phyloP scores from a whole-genome alignment of 805 yeast species.

The Metschnikowia santaceciliae region DNA sequence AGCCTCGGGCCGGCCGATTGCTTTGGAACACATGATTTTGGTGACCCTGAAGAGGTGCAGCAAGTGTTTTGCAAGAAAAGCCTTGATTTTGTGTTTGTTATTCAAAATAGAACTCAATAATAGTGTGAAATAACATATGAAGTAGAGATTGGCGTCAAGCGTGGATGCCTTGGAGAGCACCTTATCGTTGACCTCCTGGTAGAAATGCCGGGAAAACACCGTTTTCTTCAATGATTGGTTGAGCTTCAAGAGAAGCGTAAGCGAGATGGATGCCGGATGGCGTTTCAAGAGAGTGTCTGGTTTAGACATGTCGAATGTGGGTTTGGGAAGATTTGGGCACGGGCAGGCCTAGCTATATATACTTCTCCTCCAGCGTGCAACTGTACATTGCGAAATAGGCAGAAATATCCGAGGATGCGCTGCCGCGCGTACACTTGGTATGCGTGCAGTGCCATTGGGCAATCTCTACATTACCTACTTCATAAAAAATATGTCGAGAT shows the following conservation, averaged over 20 bases:
- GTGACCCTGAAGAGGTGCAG: slow-evolving; percentile 19
- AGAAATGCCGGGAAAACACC: slow-evolving; percentile 35
- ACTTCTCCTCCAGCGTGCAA: background rate
- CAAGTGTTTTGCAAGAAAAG: slow-evolving; percentile 26
- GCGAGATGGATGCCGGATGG: slow-evolving; percentile 14
- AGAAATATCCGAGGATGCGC: slow-evolving; percentile 1
- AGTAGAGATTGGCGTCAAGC: slow-evolving; percentile 38
- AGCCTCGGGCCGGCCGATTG: background rate
- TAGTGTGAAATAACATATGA: slow-evolving; percentile 41
- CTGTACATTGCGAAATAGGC: background rate
- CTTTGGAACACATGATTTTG: background rate
- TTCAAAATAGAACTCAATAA: slow-evolving; percentile 33
- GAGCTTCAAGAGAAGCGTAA: slow-evolving; percentile 25
- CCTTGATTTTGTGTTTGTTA: slow-evolving; percentile 32
- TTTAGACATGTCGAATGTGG: background rate
- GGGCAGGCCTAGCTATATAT: background rate
- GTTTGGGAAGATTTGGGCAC: background rate
- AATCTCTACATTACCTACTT: no score
- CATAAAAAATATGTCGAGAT: no score
- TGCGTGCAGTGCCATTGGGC: slow-evolving; percentile 1
- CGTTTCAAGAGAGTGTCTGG: no score
- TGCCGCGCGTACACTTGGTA: background rate
- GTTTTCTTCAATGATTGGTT: slow-evolving; percentile 28
- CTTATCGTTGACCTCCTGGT: slow-evolving; percentile 39
- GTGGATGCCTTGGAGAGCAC: slow-evolving; percentile 31